Conservation (phyloP, 257 asterid genomes). For the Solanum appendiculatum region DNA sequence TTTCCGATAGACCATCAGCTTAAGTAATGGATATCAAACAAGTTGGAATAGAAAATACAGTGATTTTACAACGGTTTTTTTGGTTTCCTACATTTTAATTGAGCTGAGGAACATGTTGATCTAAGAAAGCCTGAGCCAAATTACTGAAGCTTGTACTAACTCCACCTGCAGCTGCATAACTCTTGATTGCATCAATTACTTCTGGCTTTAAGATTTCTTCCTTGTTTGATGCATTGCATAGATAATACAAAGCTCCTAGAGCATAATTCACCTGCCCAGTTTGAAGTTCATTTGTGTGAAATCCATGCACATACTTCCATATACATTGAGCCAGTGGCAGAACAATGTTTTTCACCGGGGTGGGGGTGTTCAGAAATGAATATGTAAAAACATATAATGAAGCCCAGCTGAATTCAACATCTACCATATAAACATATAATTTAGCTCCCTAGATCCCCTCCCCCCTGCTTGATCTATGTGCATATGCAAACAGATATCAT, state of each 20-base stretch:
- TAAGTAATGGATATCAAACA: neutral
- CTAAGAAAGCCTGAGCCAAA: constrained; percentile 77
- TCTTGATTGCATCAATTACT: constrained; percentile 53
- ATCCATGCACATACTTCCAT: neutral
- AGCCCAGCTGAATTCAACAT: neutral
- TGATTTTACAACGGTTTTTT: neutral
- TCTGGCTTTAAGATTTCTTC: constrained; percentile 69
- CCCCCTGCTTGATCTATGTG: neutral
- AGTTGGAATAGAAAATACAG: neutral
- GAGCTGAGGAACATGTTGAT: constrained; percentile 24
- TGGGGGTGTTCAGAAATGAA: neutral
- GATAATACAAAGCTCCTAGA: constrained; percentile 66
- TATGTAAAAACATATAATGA: neutral
- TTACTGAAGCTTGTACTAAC: constrained; percentile 55
- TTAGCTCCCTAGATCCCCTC: neutral
- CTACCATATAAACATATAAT: neutral
- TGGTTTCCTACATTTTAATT: neutral
- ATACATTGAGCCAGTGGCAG: neutral
- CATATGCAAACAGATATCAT: neutral
- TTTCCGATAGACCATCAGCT: neutral
- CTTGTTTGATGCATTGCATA: constrained; percentile 49
- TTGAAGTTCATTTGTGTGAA: neutral
- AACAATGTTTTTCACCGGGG: neutral
- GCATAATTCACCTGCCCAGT: constrained; percentile 62
- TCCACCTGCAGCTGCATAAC: constrained; percentile 59